Evolutionary conservation across 2,329 filamentous ascomycete species (phyloP).

Genomic region (Calonectria hawksworthii): DNA sequence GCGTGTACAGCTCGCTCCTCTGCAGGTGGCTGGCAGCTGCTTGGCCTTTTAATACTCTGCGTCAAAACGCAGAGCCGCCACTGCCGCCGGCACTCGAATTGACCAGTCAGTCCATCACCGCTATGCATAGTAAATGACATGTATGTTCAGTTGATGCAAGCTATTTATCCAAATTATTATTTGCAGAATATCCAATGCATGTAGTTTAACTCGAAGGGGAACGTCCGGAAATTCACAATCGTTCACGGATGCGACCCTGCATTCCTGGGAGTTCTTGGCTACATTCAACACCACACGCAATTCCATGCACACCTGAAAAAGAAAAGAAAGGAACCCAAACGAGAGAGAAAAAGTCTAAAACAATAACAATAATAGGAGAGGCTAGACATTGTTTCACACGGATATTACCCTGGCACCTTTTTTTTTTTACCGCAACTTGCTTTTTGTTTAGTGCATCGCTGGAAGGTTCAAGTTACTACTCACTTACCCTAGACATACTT

Average conservation of each 20-base stretch:
- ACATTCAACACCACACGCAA: neutral
- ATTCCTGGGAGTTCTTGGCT: neutral
- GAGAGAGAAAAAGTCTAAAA: too few species aligned
- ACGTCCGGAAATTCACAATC: neutral
- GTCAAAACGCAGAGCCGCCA: conserved; percentile 3
- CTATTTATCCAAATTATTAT: neutral
- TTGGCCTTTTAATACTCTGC: neutral
- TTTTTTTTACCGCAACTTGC: neutral
- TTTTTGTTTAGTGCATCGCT: neutral
- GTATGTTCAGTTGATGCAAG: neutral
- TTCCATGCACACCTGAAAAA: neutral
- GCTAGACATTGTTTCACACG: too few species aligned
- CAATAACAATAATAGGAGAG: too few species aligned
- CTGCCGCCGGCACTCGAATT: neutral
- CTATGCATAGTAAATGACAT: neutral
- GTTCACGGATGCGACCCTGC: neutral
- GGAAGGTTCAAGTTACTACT: neutral
- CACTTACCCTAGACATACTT: neutral
- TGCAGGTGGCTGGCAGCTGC: neutral
- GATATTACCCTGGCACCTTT: too few species aligned
- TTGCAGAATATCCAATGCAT: neutral
- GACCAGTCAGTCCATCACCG: neutral
- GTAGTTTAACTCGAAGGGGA: neutral
- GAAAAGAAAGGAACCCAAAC: neutral
- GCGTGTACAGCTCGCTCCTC: neutral